These are phyloP conservation scores for Aphanoascus verrucosus DNA, from an alignment of 2,329 filamentous ascomycete species.

Conservation along the genomic window DNA sequence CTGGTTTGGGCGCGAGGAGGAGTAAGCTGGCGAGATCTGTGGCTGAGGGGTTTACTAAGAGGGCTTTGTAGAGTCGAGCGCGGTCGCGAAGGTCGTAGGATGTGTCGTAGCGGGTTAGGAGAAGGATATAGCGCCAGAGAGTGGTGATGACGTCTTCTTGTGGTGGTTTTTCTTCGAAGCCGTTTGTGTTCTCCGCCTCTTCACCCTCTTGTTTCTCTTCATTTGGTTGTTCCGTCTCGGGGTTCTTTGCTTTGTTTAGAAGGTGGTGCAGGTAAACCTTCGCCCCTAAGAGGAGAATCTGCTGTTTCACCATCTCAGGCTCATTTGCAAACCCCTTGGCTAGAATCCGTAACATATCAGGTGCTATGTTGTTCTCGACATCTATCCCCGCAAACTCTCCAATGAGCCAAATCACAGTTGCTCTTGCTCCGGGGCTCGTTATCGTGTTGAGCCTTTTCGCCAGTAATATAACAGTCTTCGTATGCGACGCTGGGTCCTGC, in stretches of 20 bases:
- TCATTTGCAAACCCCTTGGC: slow-evolving; percentile 76
- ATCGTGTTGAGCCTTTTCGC: slow-evolving; percentile 86
- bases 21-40: slow-evolving; percentile 81
- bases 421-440: slow-evolving; percentile 75
- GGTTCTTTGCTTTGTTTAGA: slow-evolving; percentile 38
- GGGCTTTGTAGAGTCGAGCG: slow-evolving; percentile 72
- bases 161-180: slow-evolving; percentile 19
- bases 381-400: slow-evolving; percentile 81
- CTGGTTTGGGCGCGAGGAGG: slow-evolving; percentile 85
- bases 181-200: slow-evolving; percentile 18
- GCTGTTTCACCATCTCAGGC: slow-evolving; percentile 73
- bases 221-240: neutral
- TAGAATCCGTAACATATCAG: slow-evolving; percentile 81
- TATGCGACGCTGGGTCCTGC: slow-evolving; percentile 69
- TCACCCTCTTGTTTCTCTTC: slow-evolving; percentile 13
- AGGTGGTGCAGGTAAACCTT: slow-evolving; percentile 91
- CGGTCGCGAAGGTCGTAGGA: slow-evolving; percentile 93
- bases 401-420: slow-evolving; percentile 94
- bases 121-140: slow-evolving; percentile 74
- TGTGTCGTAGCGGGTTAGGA: slow-evolving; percentile 81
- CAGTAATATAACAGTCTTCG: slow-evolving; percentile 73
- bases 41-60: slow-evolving; percentile 62
- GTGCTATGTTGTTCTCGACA: slow-evolving; percentile 76
- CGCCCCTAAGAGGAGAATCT: slow-evolving; percentile 86
- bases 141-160: slow-evolving; percentile 55